Conservation (phyloP, 495 filamentous ascomycete genomes). For the Poronia punctata region DNA sequence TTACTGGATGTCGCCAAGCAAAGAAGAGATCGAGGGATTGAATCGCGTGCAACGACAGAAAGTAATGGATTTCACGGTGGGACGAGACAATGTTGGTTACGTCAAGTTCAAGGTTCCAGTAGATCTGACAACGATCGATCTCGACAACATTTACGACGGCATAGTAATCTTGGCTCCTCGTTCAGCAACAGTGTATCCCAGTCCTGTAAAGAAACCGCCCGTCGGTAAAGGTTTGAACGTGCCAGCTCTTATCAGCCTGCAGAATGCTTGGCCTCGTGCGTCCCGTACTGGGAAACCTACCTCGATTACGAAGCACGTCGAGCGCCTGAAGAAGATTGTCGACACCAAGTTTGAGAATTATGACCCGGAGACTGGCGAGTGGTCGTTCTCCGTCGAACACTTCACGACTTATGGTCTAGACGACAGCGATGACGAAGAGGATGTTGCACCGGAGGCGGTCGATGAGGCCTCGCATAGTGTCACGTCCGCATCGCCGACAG, state of each 20-base stretch:
- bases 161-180: slow-evolving; percentile 70
- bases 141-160: slow-evolving; percentile 62
- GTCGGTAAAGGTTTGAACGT: slow-evolving; percentile 86
- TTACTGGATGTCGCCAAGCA: slow-evolving; percentile 78
- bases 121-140: slow-evolving; percentile 63
- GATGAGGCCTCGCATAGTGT: background rate
- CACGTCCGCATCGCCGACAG: background rate
- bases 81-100: slow-evolving; percentile 69
- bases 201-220: slow-evolving; percentile 64
- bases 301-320: slow-evolving; percentile 68
- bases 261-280: slow-evolving; percentile 84
- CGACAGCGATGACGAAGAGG: slow-evolving; percentile 70
- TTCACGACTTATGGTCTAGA: slow-evolving; percentile 94
- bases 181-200: slow-evolving; percentile 79
- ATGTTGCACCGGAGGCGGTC: slow-evolving; percentile 28
- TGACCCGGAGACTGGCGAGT: slow-evolving; percentile 68
- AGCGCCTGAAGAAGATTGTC: slow-evolving; percentile 64
- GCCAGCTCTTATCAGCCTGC: slow-evolving; percentile 72
- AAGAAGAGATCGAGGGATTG: slow-evolving; percentile 67
- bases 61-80: slow-evolving; percentile 67
- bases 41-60: slow-evolving; percentile 62
- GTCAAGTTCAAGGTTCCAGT: slow-evolving; percentile 76
- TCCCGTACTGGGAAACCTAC: slow-evolving; percentile 43
- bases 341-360: slow-evolving; percentile 80
- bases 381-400: slow-evolving; percentile 87